These are phyloP conservation scores for Baorangia bicolor DNA, from an alignment of 768 basidiomycete genomes.

Conservation along the genomic window DNA sequence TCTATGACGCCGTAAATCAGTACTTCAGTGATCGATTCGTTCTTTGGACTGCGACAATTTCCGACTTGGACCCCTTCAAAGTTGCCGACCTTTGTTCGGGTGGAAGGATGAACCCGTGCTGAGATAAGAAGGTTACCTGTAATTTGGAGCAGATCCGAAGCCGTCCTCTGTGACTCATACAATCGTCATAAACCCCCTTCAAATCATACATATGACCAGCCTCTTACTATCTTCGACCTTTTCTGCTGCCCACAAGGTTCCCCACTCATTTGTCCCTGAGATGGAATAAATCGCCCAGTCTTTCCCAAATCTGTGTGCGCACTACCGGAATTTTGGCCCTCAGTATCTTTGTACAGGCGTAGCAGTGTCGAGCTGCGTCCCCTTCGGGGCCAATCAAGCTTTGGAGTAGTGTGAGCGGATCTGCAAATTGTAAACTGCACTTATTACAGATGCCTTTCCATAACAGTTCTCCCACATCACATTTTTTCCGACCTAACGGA, in stretches of 20 bases:
- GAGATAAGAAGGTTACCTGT: not conserved
- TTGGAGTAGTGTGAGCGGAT: conserved; percentile 4
- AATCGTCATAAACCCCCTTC: not conserved
- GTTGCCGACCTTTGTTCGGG: too few relatives aligned
- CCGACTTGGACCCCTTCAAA: too few relatives aligned
- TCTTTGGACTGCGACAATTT: too few relatives aligned
- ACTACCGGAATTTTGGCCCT: not conserved
- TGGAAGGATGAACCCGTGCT: too few relatives aligned
- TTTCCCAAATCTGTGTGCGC: conserved; percentile 3
- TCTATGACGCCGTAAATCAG: too few relatives aligned
- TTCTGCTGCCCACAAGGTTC: not conserved
- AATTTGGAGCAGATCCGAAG: not conserved
- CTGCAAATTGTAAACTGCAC: not conserved
- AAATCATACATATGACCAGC: not conserved
- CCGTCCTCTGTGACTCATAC: not conserved
- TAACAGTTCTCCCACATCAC: not conserved
- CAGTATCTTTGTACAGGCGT: not conserved
- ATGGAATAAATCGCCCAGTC: conserved; percentile 4
- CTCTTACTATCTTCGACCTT: not conserved
- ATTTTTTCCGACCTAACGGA: not conserved
- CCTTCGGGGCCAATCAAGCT: too few relatives aligned
- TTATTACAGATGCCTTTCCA: not conserved
- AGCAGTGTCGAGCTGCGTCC: not conserved
- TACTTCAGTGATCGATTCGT: too few relatives aligned
- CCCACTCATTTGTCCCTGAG: not conserved